These are phyloP conservation scores for Haematococcus sp. DNA, from an alignment of 139 green algal genomes.

Conservation along the genomic window DNA sequence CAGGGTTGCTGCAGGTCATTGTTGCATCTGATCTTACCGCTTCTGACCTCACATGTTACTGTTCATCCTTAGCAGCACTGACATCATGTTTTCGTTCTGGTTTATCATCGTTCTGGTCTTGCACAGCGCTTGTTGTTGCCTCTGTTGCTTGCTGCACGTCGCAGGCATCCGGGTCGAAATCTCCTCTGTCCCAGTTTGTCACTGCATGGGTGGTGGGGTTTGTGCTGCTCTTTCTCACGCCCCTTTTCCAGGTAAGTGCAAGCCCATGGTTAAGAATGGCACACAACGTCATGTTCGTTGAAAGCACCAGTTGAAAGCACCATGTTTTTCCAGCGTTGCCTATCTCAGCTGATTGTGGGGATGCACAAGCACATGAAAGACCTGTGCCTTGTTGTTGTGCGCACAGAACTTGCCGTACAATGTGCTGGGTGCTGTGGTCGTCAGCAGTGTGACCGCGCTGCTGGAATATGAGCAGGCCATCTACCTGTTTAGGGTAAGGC, in stretches of 20 bases:
- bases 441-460: conserved; percentile 59
- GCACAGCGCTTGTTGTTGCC: conserved; percentile 81
- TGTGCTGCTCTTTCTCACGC: conserved; percentile 71
- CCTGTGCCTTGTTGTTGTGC: too few relatives aligned
- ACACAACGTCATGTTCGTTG: too few relatives aligned
- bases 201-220: conserved; percentile 61
- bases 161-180: conserved; percentile 47
- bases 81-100: too few relatives aligned
- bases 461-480: conserved; percentile 59
- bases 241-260: conserved; percentile 48
- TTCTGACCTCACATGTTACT: conserved; percentile 38
- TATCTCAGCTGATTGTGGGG: too few relatives aligned
- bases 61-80: too few relatives aligned
- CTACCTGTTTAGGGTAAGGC: conserved; percentile 48
- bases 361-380: too few relatives aligned
- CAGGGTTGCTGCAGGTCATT: neutral
- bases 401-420: conserved; percentile 63
- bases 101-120: too few relatives aligned
- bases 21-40: neutral
- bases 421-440: conserved; percentile 73
- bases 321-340: too few relatives aligned
- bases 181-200: conserved; percentile 42
- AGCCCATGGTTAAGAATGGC: too few relatives aligned
- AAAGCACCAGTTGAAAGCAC: too few relatives aligned
- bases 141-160: conserved; percentile 64